A percentile compares a stretch with the other conserved stretches of the same genome.
phyloP scores from a whole-genome alignment of 257 asterid genomes.

The Verbena officinalis region DNA sequence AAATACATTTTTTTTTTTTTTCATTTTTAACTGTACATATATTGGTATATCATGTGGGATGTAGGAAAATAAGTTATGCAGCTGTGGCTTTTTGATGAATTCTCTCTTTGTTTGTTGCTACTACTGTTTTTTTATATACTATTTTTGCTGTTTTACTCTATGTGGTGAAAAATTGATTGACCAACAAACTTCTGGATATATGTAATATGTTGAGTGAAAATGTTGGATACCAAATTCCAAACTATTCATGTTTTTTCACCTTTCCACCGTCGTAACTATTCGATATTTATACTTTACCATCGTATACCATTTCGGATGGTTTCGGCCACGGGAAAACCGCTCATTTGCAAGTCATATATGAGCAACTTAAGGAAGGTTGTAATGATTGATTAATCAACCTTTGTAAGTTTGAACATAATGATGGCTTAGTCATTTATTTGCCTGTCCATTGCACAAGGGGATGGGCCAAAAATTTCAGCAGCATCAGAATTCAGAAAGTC shows the following conservation, averaged over 20 bases:
- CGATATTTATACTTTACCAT: no score
- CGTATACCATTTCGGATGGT: background rate
- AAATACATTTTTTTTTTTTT: background rate
- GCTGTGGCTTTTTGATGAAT: no score
- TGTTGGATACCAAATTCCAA: no score
- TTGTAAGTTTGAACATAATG: conserved; percentile 7
- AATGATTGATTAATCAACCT: background rate
- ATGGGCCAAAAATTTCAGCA: conserved; percentile 23
- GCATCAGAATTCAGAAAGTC: background rate
- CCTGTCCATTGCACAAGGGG: conserved; percentile 26
- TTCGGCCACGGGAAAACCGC: no score
- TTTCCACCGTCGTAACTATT: no score
- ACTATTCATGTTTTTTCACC: no score
- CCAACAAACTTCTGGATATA: background rate
- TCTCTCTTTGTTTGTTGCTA: background rate
- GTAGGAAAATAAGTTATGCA: background rate
- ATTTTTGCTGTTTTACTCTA: background rate
- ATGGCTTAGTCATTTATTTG: conserved; percentile 22
- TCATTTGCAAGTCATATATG: no score
- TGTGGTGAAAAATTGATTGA: background rate
- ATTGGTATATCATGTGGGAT: background rate
- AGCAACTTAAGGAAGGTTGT: background rate
- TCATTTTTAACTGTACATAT: background rate
- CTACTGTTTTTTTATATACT: background rate
- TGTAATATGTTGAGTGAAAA: background rate